Conservation (phyloP, 2,329 filamentous ascomycete species). For the Exophiala calicioides region DNA sequence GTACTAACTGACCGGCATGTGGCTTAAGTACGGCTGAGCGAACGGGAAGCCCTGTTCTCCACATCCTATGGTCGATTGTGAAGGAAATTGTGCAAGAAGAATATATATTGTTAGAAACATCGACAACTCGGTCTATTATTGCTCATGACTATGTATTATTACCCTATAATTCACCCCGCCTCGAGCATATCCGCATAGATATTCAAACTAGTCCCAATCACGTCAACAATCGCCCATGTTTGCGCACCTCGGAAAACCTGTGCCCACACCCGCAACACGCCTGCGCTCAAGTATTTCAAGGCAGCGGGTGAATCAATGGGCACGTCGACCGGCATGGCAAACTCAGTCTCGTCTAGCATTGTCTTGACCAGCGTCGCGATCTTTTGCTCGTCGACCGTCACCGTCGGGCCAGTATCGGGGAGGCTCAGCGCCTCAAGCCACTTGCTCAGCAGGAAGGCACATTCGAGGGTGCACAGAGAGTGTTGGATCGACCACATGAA, state of each 20-base stretch:
- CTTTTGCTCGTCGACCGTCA: constrained; percentile 41
- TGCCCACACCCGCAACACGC: constrained; percentile 45
- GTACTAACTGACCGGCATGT: constrained; percentile 6
- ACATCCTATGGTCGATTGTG: constrained; percentile 30
- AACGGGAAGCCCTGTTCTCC: constrained; percentile 30
- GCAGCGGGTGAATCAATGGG: constrained; percentile 34
- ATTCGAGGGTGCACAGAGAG: constrained; percentile 42
- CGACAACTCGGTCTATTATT: background rate
- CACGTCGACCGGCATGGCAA: constrained; percentile 23
- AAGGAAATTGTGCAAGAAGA: background rate
- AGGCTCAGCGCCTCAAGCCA: constrained; percentile 36
- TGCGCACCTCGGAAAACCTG: constrained; percentile 45
- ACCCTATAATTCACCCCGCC: constrained; percentile 25
- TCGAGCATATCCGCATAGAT: constrained; percentile 44
- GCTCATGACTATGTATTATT: background rate
- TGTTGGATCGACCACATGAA: constrained; percentile 46
- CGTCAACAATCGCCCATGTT: constrained; percentile 47
- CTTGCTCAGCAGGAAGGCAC: constrained; percentile 25
- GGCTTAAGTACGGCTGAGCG: constrained; percentile 25
- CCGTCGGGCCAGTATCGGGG: constrained; percentile 36
- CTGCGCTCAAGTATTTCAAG: constrained; percentile 41
- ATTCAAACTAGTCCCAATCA: constrained; percentile 44
- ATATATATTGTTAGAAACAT: no score
- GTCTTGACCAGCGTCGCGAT: constrained; percentile 42
- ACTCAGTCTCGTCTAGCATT: constrained; percentile 45